These are phyloP conservation scores for Eucalyptus melliodora DNA, from an alignment of 345 rosid species.

Conservation along the genomic window DNA sequence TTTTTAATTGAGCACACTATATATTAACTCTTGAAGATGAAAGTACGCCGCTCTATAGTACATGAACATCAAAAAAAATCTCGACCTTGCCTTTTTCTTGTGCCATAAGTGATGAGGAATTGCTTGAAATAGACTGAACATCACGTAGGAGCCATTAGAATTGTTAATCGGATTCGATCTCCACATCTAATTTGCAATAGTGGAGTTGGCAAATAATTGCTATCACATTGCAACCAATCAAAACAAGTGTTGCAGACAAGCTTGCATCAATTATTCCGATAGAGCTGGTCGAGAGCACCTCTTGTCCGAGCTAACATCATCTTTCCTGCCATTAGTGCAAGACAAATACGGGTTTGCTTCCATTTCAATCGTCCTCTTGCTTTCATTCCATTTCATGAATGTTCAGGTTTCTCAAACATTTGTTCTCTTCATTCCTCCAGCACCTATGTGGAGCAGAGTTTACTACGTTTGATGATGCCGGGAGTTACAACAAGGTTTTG, in stretches of 20 bases:
- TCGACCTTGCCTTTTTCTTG: neutral
- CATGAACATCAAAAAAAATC: neutral
- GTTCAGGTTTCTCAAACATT: neutral
- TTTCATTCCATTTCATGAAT: neutral
- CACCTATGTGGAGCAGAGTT: slow-evolving; percentile 37
- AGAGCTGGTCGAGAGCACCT: slow-evolving; percentile 5
- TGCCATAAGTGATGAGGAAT: neutral
- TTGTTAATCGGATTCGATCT: neutral
- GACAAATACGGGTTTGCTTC: slow-evolving; percentile 20
- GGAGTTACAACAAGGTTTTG: neutral
- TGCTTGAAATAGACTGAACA: neutral
- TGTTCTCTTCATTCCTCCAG: neutral
- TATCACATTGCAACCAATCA: slow-evolving; percentile 19
- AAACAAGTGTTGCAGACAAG: slow-evolving; percentile 25
- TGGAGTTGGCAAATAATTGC: slow-evolving; percentile 7
- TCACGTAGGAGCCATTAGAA: neutral
- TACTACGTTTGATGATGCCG: neutral
- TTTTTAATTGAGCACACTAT: neutral
- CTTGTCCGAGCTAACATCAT: neutral
- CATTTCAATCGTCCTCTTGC: neutral
- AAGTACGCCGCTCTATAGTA: neutral
- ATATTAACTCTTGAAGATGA: neutral
- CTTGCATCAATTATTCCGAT: neutral
- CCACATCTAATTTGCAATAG: neutral
- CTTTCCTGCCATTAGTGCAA: slow-evolving; percentile 10